Conservation (phyloP, 1,284 basidiomycete species). For the Tilletiaria anomala region DNA sequence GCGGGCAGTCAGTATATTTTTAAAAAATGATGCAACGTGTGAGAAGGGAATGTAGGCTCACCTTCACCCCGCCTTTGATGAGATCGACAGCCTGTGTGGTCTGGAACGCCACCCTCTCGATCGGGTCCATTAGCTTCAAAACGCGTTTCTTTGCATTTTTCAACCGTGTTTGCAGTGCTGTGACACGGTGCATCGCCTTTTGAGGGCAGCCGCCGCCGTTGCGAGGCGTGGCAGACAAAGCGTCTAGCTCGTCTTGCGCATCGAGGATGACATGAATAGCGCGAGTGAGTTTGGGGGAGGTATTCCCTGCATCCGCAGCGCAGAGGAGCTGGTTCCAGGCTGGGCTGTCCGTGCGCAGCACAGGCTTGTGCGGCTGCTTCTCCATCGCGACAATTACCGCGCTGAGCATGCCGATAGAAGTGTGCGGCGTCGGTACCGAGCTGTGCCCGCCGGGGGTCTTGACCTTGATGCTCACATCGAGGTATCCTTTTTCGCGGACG, state of each 20-base stretch:
- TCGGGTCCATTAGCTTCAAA: slow-evolving; percentile 41
- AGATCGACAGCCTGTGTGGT: slow-evolving; percentile 60
- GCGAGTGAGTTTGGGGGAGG: slow-evolving; percentile 43
- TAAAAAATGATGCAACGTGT: too few species aligned
- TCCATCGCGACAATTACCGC: slow-evolving; percentile 49
- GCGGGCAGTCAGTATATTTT: slow-evolving; percentile 9
- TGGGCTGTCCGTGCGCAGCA: slow-evolving; percentile 39
- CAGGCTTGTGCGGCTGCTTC: slow-evolving; percentile 44
- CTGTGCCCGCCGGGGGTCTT: slow-evolving; percentile 53
- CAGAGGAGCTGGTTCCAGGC: slow-evolving; percentile 44
- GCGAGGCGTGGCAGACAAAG: too few species aligned
- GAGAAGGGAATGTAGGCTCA: slow-evolving; percentile 10
- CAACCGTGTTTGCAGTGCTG: slow-evolving; percentile 40
- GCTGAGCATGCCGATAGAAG: slow-evolving; percentile 52
- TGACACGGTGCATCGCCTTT: too few species aligned
- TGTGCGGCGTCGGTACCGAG: slow-evolving; percentile 48
- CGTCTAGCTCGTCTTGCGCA: slow-evolving; percentile 40
- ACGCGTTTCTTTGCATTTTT: neutral
- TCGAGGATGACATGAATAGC: slow-evolving; percentile 39
- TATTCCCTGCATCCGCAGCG: slow-evolving; percentile 45
- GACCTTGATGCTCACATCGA: slow-evolving; percentile 15
- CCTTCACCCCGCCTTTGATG: slow-evolving; percentile 55
- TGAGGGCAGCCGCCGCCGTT: too few species aligned
- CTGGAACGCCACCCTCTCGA: slow-evolving; percentile 44
- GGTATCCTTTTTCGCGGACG: slow-evolving; percentile 48